Evolutionary conservation across 2,329 filamentous ascomycete species (phyloP).

Genomic region (Aspergillus tamarii): DNA sequence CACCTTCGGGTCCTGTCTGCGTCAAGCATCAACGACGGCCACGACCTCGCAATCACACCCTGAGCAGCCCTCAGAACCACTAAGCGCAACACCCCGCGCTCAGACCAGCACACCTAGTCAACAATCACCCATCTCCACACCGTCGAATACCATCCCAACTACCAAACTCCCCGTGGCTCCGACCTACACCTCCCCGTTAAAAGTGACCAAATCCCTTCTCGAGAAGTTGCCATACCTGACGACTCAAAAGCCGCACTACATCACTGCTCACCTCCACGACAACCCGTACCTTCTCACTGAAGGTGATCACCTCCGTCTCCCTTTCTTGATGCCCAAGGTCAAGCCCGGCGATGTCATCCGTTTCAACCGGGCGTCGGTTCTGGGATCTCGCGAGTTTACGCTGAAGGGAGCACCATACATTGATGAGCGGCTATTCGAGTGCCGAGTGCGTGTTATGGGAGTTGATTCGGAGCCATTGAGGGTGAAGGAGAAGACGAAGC

Average conservation of each 20-base stretch:
- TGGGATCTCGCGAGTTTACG: conserved; percentile 90
- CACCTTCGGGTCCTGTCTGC: conserved; percentile 44
- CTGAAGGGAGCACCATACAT: conserved; percentile 80
- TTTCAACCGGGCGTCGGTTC: conserved; percentile 77
- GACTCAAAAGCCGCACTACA: conserved; percentile 51
- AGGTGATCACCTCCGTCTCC: conserved; percentile 75
- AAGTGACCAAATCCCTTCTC: conserved; percentile 46
- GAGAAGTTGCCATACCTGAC: conserved; percentile 48
- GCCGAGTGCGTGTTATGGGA: conserved; percentile 81
- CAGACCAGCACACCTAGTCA: conserved; percentile 26
- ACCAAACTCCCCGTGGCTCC: conserved; percentile 42
- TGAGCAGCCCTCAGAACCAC: conserved; percentile 34
- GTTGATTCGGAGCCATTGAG: conserved; percentile 79
- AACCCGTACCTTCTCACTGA: conserved; percentile 56
- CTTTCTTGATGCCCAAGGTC: conserved; percentile 77
- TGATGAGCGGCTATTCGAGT: conserved; percentile 82
- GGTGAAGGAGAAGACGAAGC: conserved; percentile 79
- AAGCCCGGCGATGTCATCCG: conserved; percentile 82
- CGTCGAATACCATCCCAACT: conserved; percentile 23
- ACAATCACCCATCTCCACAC: conserved; percentile 16
- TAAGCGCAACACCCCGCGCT: conserved; percentile 30
- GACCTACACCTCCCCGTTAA: conserved; percentile 41
- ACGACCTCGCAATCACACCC: conserved; percentile 35
- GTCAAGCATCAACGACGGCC: conserved; percentile 39
- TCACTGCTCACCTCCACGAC: conserved; percentile 52